Evolutionary conservation across 2,329 filamentous ascomycete genomes (phyloP).

Genomic region (Pseudonectria buxi): DNA sequence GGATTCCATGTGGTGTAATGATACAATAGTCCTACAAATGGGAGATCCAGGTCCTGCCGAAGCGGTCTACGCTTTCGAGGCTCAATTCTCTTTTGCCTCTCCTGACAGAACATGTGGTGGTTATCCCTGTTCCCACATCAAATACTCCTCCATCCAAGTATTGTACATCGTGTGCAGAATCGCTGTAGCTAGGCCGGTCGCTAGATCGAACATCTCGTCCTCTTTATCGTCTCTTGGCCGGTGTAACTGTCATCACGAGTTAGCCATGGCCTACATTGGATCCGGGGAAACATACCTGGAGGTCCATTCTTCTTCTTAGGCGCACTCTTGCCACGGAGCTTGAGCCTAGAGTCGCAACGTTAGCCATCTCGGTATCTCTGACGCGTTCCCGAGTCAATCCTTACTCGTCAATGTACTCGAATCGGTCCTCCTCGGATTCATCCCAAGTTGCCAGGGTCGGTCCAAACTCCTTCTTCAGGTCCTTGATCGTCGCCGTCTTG

Average conservation of each 20-base stretch:
- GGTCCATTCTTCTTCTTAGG: slow-evolving; percentile 77
- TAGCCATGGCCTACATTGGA: neutral
- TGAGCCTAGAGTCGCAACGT: slow-evolving; percentile 46
- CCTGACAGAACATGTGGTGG: no score
- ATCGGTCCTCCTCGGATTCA: slow-evolving; percentile 70
- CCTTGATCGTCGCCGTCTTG: slow-evolving; percentile 61
- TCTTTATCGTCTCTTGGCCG: slow-evolving; percentile 26
- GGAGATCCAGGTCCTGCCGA: neutral
- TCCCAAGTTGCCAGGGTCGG: slow-evolving; percentile 63
- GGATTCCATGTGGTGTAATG: neutral
- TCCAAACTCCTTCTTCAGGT: slow-evolving; percentile 64
- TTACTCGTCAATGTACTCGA: slow-evolving; percentile 65
- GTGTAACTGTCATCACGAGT: slow-evolving; percentile 14
- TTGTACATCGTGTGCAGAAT: neutral
- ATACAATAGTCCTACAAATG: slow-evolving; percentile 4
- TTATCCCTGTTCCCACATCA: neutral
- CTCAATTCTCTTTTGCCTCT: no score
- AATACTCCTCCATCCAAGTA: neutral
- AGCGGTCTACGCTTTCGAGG: neutral
- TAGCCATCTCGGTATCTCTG: slow-evolving; percentile 15
- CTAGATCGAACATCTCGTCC: slow-evolving; percentile 10
- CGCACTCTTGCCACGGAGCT: slow-evolving; percentile 74
- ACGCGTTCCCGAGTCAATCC: slow-evolving; percentile 15
- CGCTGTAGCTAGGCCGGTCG: slow-evolving; percentile 1
- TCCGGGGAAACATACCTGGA: slow-evolving; percentile 25